Evolutionary conservation across 2,329 filamentous ascomycete genomes (phyloP), one percentile per base, ranked within the genome.

Genomic region (Ascochyta koolunga): DNA sequence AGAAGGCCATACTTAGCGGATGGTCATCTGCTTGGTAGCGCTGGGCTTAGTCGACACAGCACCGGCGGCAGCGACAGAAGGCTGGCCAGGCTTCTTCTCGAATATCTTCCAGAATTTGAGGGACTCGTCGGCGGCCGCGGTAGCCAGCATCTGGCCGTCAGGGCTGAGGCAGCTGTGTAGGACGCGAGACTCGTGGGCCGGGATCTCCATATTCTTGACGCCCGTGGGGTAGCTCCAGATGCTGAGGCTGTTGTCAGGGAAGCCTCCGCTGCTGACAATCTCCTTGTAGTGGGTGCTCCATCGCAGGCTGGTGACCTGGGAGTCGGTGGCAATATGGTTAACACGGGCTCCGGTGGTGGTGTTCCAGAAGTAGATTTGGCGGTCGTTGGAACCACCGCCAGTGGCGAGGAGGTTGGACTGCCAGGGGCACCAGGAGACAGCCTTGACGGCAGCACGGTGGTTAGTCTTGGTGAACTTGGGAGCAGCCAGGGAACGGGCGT

Each of bases 71-170:
- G 87, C 81, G 27, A 82, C 73, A 42, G 86, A 84, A 45, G 87
- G 84, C 56, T 84, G 80, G 54, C 91, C 92, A 16, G 93, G 82
- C 86, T 97, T 98, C 86, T 96, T 97, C 84, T 99, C 95, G 72
- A 99, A 99, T 67, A 99, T 84, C 87, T 99, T 99, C 95, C 95
- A 99, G 84, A 99, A 99, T 82, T 99, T 99, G 77, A 99, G 83
- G 72, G 89, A 93, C 83, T 99, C 95, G 70, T 99, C 95, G 32
- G 93, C 93, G 66, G 93, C 89, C 56, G 95, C 93, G 45, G 95
- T 99, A 44, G 95, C 95, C 50, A 99, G 86, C 87, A 97, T 96
- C 81, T 99, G 95, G 46, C 95, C 95, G 71, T 99, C 95, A 3
- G 95, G 95, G 80, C 92, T 97, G 66, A 99, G 86, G 75, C 91